Percentiles rank a stretch among this genome's conserved stretches.
Evolutionary conservation across 1,284 basidiomycete genomes (phyloP).

Genomic region (Cutaneotrichosporon dermatis): DNA sequence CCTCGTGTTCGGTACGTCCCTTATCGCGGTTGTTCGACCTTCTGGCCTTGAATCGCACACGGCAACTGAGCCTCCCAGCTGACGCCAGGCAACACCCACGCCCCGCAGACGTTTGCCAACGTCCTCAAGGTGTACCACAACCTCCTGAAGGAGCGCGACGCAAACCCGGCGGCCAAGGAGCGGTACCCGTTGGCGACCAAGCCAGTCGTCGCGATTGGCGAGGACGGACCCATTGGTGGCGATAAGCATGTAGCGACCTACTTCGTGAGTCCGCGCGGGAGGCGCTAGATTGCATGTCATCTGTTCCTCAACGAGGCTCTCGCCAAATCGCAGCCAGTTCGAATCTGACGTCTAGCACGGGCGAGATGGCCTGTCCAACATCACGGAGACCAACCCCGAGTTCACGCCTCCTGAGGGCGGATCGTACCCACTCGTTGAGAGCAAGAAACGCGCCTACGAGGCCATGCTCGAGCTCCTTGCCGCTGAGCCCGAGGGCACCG

Average conservation of each 20-base stretch:
- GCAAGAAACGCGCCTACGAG: slow-evolving; percentile 52
- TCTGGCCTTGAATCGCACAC: no score
- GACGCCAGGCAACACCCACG: slow-evolving; percentile 64
- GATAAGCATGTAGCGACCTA: slow-evolving; percentile 75
- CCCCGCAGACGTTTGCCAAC: slow-evolving; percentile 56
- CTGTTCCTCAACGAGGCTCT: no score
- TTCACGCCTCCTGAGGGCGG: slow-evolving; percentile 52
- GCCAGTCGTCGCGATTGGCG: slow-evolving; percentile 65
- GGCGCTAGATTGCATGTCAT: no score
- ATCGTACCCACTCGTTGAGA: slow-evolving; percentile 3
- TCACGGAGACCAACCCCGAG: slow-evolving; percentile 68
- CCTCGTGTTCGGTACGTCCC: slow-evolving; percentile 64
- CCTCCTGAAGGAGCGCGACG: slow-evolving; percentile 61
- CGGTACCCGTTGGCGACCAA: slow-evolving; percentile 64
- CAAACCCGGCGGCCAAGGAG: slow-evolving; percentile 55
- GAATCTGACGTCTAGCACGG: slow-evolving; percentile 44
- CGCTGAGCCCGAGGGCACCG: slow-evolving; percentile 57
- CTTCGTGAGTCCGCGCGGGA: slow-evolving; percentile 53
- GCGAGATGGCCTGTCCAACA: slow-evolving; percentile 76
- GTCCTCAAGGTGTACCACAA: slow-evolving; percentile 72
- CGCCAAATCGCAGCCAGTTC: no score
- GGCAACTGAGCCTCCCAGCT: not conserved
- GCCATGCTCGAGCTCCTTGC: slow-evolving; percentile 66
- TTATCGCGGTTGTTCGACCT: no score
- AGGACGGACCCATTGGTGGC: slow-evolving; percentile 68